Evolutionary conservation across 2,329 filamentous ascomycete genomes (phyloP).

Genomic region (Apiospora pterosperma): DNA sequence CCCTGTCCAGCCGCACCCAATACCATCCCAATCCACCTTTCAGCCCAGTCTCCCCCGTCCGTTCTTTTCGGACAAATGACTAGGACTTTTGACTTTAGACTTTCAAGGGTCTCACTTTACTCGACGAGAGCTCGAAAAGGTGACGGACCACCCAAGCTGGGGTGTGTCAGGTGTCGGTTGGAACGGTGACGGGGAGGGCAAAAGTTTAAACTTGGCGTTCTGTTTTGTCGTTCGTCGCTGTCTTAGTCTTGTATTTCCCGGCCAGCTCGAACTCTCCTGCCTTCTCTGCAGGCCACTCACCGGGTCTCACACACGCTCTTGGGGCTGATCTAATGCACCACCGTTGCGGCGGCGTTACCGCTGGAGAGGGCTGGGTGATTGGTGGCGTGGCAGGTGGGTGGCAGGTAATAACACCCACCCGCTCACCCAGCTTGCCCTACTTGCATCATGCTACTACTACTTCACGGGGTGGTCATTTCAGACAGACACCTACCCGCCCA

Average conservation of each 20-base stretch:
- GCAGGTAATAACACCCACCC: background rate
- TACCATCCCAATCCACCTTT: background rate
- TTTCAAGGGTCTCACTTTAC: background rate
- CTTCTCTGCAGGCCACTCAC: background rate
- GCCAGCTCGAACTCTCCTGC: background rate
- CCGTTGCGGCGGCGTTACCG: background rate
- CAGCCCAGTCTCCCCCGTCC: background rate
- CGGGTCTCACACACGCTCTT: background rate
- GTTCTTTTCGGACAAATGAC: background rate
- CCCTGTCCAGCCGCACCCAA: background rate
- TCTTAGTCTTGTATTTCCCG: background rate
- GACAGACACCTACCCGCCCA: background rate
- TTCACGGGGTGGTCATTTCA: background rate
- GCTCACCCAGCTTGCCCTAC: background rate
- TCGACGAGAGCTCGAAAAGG: background rate
- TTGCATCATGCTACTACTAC: background rate
- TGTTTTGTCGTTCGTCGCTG: background rate
- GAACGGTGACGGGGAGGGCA: background rate
- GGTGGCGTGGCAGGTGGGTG: background rate
- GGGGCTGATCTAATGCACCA: constrained; percentile 1
- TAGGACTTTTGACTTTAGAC: background rate
- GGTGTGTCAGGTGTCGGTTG: constrained; percentile 1
- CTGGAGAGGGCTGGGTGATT: background rate
- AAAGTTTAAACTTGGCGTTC: background rate
- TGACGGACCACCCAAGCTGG: background rate